phyloP scores from a whole-genome alignment of 2,329 filamentous ascomycete species.

The Hypoxylon sp. region DNA sequence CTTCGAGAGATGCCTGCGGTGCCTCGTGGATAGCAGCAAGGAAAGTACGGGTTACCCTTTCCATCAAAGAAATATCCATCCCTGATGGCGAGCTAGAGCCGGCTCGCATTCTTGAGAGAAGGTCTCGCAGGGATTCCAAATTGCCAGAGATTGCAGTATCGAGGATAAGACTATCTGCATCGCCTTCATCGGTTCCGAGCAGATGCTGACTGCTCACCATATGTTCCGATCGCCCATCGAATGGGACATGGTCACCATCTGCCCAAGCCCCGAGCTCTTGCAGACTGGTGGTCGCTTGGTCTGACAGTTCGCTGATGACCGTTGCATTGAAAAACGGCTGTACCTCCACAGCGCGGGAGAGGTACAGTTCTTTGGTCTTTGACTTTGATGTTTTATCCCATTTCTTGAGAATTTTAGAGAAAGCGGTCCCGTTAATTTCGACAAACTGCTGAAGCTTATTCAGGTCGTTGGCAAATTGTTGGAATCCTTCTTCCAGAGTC shows the following conservation, averaged over 20 bases:
- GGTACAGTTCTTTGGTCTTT: slow-evolving; percentile 96
- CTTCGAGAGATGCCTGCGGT: slow-evolving; percentile 78
- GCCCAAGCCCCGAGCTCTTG: slow-evolving; percentile 97
- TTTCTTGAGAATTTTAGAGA: slow-evolving; percentile 99
- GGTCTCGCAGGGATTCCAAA: slow-evolving; percentile 80
- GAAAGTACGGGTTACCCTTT: slow-evolving; percentile 90
- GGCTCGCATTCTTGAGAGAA: slow-evolving; percentile 78
- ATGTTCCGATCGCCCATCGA: slow-evolving; percentile 72
- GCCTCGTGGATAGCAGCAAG: slow-evolving; percentile 90
- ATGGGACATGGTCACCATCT: slow-evolving; percentile 93
- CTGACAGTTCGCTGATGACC: slow-evolving; percentile 95
- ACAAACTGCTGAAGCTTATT: slow-evolving; percentile 99
- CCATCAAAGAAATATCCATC: slow-evolving; percentile 69
- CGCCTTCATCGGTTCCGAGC: slow-evolving; percentile 84
- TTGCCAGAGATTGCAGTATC: slow-evolving; percentile 90
- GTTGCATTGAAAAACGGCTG: slow-evolving; percentile 98
- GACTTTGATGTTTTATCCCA: slow-evolving; percentile 99
- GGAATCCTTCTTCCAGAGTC: slow-evolving; percentile 94
- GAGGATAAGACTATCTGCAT: slow-evolving; percentile 88
- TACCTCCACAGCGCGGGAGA: slow-evolving; percentile 95
- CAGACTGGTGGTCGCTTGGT: slow-evolving; percentile 95
- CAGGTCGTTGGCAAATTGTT: slow-evolving; percentile 95
- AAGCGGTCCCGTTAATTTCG: slow-evolving; percentile 96
- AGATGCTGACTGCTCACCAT: slow-evolving; percentile 75
- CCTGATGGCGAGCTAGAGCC: slow-evolving; percentile 62